Evolutionary conservation across 2,329 filamentous ascomycete species (phyloP).

Genomic region (Diplodia sapinea): DNA sequence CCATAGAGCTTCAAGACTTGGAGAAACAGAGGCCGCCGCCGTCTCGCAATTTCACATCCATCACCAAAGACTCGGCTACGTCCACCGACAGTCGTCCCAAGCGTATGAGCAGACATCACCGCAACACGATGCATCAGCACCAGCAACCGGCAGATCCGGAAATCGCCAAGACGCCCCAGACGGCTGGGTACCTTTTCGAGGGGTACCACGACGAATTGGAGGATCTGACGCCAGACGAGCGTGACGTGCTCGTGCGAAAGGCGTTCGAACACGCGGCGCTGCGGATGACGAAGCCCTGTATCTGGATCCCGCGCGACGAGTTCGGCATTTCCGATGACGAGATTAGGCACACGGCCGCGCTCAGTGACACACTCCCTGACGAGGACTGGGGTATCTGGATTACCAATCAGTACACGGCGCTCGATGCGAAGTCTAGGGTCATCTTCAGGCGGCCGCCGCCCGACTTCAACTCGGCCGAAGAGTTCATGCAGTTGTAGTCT

Average conservation of each 20-base stretch:
- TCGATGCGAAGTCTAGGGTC: slow-evolving; percentile 82
- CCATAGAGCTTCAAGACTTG: slow-evolving; percentile 42
- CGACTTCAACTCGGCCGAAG: slow-evolving; percentile 54
- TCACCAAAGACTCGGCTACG: neutral
- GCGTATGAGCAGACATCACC: slow-evolving; percentile 35
- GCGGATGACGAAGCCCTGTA: slow-evolving; percentile 79
- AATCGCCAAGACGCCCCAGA: slow-evolving; percentile 13
- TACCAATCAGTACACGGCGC: slow-evolving; percentile 86
- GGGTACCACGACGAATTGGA: slow-evolving; percentile 92
- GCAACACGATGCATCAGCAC: slow-evolving; percentile 35
- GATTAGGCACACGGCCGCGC: slow-evolving; percentile 58
- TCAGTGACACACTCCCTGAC: slow-evolving; percentile 60
- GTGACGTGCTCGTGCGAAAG: slow-evolving; percentile 81
- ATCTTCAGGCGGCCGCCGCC: slow-evolving; percentile 85
- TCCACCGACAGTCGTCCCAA: slow-evolving; percentile 29
- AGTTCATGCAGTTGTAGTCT: slow-evolving; percentile 30
- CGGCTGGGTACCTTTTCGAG: slow-evolving; percentile 61
- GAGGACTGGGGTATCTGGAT: slow-evolving; percentile 85
- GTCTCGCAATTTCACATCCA: neutral
- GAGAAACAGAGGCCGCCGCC: slow-evolving; percentile 27
- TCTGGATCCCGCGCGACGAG: slow-evolving; percentile 94
- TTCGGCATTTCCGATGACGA: slow-evolving; percentile 92
- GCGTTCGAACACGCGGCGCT: slow-evolving; percentile 92
- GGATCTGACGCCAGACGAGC: slow-evolving; percentile 87
- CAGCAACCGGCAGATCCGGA: slow-evolving; percentile 10